Percentiles rank a stretch among this genome's conserved stretches.
These are phyloP conservation scores for Platanthera guangdongensis DNA, from an alignment of 106 monocot species.

Conservation along the genomic window DNA sequence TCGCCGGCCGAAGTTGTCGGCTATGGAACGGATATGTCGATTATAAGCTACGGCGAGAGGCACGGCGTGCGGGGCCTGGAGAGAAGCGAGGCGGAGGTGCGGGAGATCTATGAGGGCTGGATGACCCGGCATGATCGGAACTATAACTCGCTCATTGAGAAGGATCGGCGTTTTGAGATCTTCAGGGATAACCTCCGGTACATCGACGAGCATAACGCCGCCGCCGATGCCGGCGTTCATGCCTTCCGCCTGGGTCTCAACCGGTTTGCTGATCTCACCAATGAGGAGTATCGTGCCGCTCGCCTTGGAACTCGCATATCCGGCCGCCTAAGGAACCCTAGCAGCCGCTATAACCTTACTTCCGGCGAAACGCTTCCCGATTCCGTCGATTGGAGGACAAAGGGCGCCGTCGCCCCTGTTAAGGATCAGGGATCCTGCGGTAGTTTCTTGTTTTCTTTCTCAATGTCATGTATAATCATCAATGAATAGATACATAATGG, in stretches of 20 bases:
- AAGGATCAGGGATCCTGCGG: slow-evolving; percentile 87
- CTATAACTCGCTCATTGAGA: slow-evolving; percentile 36
- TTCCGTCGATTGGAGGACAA: slow-evolving; percentile 67
- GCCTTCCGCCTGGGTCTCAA: slow-evolving; percentile 58
- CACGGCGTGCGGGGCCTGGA: slow-evolving; percentile 12
- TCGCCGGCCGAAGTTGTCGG: background rate
- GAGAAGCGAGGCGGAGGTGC: slow-evolving; percentile 41
- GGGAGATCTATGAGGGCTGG: slow-evolving; percentile 44
- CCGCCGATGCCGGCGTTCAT: slow-evolving; percentile 32
- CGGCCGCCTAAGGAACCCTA: background rate
- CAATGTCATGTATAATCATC: background rate
- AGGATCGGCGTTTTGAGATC: slow-evolving; percentile 46
- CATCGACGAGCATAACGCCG: slow-evolving; percentile 76
- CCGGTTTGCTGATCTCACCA: slow-evolving; percentile 86
- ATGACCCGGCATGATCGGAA: slow-evolving; percentile 19
- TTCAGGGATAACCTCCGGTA: slow-evolving; percentile 75
- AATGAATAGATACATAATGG: background rate
- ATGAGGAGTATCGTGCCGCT: slow-evolving; percentile 61
- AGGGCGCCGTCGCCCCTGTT: slow-evolving; percentile 58
- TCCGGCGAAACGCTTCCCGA: slow-evolving; percentile 50
- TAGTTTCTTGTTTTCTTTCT: slow-evolving; percentile 13
- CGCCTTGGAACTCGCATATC: slow-evolving; percentile 30
- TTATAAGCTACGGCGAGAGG: slow-evolving; percentile 21
- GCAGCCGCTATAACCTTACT: slow-evolving; percentile 30
- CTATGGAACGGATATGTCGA: slow-evolving; percentile 21